These are phyloP conservation scores for Phlebiopsis gigantea DNA, from an alignment of 768 basidiomycete genomes.

Conservation along the genomic window DNA sequence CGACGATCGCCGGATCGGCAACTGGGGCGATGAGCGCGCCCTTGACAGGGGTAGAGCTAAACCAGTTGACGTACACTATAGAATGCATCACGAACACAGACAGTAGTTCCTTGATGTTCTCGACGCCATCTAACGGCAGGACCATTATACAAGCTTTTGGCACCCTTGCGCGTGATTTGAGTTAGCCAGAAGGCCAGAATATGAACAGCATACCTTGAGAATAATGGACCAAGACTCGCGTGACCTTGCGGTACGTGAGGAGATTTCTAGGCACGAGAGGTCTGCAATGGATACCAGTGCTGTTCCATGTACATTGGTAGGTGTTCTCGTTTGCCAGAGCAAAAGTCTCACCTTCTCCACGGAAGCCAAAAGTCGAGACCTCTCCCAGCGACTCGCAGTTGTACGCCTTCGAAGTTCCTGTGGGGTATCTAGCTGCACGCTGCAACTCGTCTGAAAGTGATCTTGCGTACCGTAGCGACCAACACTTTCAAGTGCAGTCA, in stretches of 20 bases:
- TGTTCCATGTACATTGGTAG: conserved; percentile 22
- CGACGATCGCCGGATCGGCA: conserved; percentile 74
- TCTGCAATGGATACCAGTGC: conserved; percentile 83
- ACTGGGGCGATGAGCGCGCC: conserved; percentile 34
- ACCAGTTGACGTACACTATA: conserved; percentile 57
- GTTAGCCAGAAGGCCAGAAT: not conserved
- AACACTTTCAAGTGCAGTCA: conserved; percentile 48
- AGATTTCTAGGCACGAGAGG: conserved; percentile 75
- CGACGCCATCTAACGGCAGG: conserved; percentile 71
- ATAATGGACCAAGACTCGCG: conserved; percentile 72
- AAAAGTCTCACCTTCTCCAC: conserved; percentile 76
- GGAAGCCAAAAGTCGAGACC: conserved; percentile 76
- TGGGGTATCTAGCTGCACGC: too few relatives aligned
- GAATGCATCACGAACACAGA: conserved; percentile 85
- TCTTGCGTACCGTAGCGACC: conserved; percentile 63
- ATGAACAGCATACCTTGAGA: conserved; percentile 50
- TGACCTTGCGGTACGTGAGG: conserved; percentile 62
- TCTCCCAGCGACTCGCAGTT: conserved; percentile 42
- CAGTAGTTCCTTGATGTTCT: conserved; percentile 71
- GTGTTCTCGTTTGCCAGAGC: not conserved
- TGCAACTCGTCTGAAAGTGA: too few relatives aligned
- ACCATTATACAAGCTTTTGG: conserved; percentile 63
- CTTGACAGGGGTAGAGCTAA: not conserved
- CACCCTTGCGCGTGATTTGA: conserved; percentile 40
- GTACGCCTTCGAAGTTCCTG: conserved; percentile 75